phyloP scores from a whole-genome alignment of 768 basidiomycete genomes.

The Kwoniella bestiolae region DNA sequence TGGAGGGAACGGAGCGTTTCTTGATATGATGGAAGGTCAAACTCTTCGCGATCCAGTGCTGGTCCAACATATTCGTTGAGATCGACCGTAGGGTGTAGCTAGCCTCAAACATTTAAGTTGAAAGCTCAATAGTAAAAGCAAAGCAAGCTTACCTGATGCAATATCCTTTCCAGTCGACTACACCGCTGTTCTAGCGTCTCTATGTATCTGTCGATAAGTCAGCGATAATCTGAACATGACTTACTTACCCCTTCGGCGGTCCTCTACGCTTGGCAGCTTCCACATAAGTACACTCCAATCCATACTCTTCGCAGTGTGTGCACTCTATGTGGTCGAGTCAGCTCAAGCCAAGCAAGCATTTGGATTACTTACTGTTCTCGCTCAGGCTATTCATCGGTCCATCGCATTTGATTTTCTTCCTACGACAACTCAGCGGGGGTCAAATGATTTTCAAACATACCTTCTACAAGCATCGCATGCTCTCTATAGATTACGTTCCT shows the following conservation, averaged over 20 bases:
- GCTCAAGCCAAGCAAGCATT: not conserved
- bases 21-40: conserved; percentile 49
- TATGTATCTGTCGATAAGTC: conserved; percentile 34
- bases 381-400: conserved; percentile 48
- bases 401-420: conserved; percentile 82
- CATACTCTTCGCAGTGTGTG: conserved; percentile 49
- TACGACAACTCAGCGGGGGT: not conserved
- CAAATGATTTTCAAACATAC: conserved; percentile 2
- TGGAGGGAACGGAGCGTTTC: conserved; percentile 37
- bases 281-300: conserved; percentile 64
- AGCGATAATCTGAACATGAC: not conserved
- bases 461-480: conserved; percentile 41
- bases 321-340: conserved; percentile 35
- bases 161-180: conserved; percentile 49
- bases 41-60: conserved; percentile 47
- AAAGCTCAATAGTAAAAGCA: too few species aligned
- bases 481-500: too few species aligned
- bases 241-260: conserved; percentile 46
- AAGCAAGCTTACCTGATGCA: conserved; percentile 35
- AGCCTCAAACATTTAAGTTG: too few species aligned
- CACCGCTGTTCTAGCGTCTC: conserved; percentile 56
- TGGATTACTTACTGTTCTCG: conserved; percentile 36
- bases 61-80: conserved; percentile 54
- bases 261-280: conserved; percentile 55
- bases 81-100: conserved; percentile 54